These are phyloP conservation scores for Magnusiomyces ingens DNA, from an alignment of 1,139 yeast species.

Conservation along the genomic window DNA sequence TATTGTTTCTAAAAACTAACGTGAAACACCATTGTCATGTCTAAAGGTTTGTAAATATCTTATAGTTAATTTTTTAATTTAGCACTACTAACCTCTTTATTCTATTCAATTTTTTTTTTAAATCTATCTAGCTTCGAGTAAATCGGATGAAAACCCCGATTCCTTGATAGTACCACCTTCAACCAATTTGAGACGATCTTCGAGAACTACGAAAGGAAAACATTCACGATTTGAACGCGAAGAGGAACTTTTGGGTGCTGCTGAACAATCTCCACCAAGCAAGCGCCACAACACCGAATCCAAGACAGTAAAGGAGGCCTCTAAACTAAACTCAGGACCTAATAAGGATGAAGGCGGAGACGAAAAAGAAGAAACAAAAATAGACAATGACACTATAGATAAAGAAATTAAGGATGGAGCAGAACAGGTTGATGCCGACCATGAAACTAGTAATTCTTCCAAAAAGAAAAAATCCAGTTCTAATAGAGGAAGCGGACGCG, in stretches of 20 bases:
- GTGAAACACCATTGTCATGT: too few relatives aligned
- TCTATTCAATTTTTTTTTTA: too few relatives aligned
- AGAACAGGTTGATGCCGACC: neutral
- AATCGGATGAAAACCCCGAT: too few relatives aligned
- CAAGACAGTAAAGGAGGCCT: conserved; percentile 10
- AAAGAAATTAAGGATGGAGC: neutral
- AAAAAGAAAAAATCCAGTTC: conserved; percentile 7
- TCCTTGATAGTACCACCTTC: too few relatives aligned
- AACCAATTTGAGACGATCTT: conserved; percentile 31
- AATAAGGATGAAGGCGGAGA: conserved; percentile 11
- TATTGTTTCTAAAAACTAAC: too few relatives aligned
- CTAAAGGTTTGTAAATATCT: too few relatives aligned
- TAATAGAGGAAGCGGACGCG: neutral
- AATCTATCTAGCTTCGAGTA: too few relatives aligned
- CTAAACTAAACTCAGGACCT: neutral
- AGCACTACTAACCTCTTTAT: too few relatives aligned
- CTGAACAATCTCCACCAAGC: neutral
- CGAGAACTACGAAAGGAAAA: conserved; percentile 40
- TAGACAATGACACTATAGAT: neutral
- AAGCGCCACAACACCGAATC: conserved; percentile 6
- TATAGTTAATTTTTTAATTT: too few relatives aligned
- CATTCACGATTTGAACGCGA: conserved; percentile 33
- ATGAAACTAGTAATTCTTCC: neutral
- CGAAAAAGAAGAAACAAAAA: conserved; percentile 1
- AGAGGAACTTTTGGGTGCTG: conserved; percentile 21